phyloP scores from a whole-genome alignment of 257 asterid species.

The Coffea eugenioides region DNA sequence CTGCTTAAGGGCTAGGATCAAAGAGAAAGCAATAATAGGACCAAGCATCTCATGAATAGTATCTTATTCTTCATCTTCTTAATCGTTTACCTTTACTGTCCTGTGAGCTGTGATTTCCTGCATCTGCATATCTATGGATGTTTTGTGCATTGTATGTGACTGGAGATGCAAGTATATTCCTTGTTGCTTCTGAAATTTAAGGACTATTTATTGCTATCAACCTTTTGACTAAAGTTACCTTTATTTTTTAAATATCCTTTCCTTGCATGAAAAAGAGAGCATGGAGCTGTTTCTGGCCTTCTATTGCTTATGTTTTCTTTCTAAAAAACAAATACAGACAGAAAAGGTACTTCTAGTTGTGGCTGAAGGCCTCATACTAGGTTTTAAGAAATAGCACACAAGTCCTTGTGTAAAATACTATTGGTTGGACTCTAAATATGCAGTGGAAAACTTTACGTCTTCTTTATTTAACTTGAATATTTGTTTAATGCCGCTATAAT shows the following conservation, averaged over 20 bases:
- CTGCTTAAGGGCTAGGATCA: not conserved
- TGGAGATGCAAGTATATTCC: not conserved
- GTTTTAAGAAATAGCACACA: not conserved
- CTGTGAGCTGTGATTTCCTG: no score
- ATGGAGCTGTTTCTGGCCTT: not conserved
- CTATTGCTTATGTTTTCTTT: not conserved
- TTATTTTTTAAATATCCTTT: no score
- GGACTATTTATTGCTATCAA: not conserved
- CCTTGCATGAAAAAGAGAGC: not conserved
- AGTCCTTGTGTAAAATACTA: no score
- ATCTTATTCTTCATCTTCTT: no score
- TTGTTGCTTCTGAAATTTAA: not conserved
- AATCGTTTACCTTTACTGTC: no score
- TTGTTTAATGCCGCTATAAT: no score
- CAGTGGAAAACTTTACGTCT: no score
- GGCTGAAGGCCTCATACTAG: not conserved
- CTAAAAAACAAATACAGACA: no score
- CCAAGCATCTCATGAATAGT: no score
- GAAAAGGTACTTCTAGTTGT: not conserved
- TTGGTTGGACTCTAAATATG: no score
- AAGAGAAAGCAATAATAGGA: not conserved
- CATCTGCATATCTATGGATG: no score
- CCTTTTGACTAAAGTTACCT: not conserved
- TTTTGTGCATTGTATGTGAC: not conserved
- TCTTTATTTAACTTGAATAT: no score